phyloP scores from a whole-genome alignment of 192 early-diverging fungal species.

The Podila minutissima region DNA sequence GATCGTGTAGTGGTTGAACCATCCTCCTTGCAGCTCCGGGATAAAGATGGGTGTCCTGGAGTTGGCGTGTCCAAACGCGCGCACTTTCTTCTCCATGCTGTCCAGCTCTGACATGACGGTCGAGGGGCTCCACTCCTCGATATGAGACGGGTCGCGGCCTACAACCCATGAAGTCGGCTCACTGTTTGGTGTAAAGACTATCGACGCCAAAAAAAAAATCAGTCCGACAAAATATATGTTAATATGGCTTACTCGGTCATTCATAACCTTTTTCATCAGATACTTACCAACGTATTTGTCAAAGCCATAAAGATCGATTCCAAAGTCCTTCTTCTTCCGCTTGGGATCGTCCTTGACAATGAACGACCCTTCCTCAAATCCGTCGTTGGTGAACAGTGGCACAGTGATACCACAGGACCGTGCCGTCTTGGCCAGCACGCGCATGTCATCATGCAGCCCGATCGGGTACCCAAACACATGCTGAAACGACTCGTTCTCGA shows the following conservation, averaged over 20 bases:
- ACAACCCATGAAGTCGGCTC: slow-evolving; percentile 60
- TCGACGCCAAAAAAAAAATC: no score
- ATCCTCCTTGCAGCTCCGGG: slow-evolving; percentile 82
- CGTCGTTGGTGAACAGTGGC: slow-evolving; percentile 91
- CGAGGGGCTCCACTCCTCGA: slow-evolving; percentile 66
- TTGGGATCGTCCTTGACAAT: slow-evolving; percentile 54
- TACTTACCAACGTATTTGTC: slow-evolving; percentile 78
- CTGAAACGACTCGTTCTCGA: slow-evolving; percentile 85
- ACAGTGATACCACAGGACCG: slow-evolving; percentile 80
- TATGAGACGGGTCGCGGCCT: slow-evolving; percentile 42
- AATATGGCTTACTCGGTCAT: no score
- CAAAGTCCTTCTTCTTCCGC: slow-evolving; percentile 63
- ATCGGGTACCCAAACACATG: slow-evolving; percentile 69
- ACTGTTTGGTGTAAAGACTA: slow-evolving; percentile 66
- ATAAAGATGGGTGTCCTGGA: slow-evolving; percentile 74
- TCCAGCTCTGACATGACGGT: slow-evolving; percentile 64
- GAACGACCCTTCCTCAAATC: slow-evolving; percentile 73
- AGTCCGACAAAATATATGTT: neutral
- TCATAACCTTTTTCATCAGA: neutral
- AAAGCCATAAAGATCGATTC: slow-evolving; percentile 82
- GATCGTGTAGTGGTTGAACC: slow-evolving; percentile 79
- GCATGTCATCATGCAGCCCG: slow-evolving; percentile 84
- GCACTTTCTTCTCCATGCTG: slow-evolving; percentile 70
- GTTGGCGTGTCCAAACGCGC: slow-evolving; percentile 75
- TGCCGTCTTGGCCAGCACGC: slow-evolving; percentile 77